Conservation (phyloP, 2,329 filamentous ascomycete genomes). For the Endocalyx cinctus region DNA sequence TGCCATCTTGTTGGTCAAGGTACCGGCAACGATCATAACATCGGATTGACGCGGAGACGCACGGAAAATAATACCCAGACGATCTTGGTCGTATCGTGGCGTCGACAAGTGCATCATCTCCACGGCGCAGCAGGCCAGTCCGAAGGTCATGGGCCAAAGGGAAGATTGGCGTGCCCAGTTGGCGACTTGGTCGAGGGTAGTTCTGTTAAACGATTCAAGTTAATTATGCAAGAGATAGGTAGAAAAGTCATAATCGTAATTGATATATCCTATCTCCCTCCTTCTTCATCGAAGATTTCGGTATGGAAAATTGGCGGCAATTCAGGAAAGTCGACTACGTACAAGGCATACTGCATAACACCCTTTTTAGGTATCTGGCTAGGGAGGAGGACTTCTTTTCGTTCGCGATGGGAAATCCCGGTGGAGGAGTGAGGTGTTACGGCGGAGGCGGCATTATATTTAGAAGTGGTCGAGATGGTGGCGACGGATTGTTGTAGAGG, state of each 20-base stretch:
- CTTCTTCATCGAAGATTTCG: too few relatives aligned
- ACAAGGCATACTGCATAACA: conserved; percentile 81
- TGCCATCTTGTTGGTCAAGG: conserved; percentile 94
- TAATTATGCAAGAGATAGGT: conserved; percentile 5
- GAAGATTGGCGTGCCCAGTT: conserved; percentile 85
- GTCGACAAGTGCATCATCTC: conserved; percentile 93
- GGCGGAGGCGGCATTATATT: conserved; percentile 58
- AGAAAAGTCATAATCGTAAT: too few relatives aligned
- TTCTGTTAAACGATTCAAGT: conserved; percentile 41
- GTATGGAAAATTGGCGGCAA: too few relatives aligned
- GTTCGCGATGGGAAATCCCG: conserved; percentile 49
- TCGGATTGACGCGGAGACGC: conserved; percentile 84
- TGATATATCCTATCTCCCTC: too few relatives aligned
- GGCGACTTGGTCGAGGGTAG: conserved; percentile 71
- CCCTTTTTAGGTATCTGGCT: conserved; percentile 79
- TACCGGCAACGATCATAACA: conserved; percentile 91
- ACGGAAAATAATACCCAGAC: conserved; percentile 85
- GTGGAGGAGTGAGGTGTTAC: conserved; percentile 50
- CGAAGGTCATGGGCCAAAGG: conserved; percentile 85
- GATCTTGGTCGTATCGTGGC: conserved; percentile 84
- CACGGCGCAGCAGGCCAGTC: conserved; percentile 81
- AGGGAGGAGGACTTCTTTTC: conserved; percentile 69
- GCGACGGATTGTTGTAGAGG: conserved; percentile 59
- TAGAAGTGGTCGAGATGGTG: conserved; percentile 61
- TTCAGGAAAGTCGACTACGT: too few relatives aligned